A percentile compares a stretch with the other conserved stretches of the same genome.
These are phyloP conservation scores for Eleusine indica DNA, from an alignment of 176 grass and related monocot genomes.

Conservation along the genomic window DNA sequence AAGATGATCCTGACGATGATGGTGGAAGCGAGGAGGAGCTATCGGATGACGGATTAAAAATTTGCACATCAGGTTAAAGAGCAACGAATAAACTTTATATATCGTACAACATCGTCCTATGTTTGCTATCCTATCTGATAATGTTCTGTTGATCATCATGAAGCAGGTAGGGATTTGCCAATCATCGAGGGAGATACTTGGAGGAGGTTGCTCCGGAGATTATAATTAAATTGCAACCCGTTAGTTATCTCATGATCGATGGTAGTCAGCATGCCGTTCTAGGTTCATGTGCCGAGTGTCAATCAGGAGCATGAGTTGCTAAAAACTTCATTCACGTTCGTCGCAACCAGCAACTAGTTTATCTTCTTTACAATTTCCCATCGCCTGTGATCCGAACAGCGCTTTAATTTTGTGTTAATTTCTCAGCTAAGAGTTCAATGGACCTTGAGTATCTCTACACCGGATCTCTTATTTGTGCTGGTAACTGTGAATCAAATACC, in stretches of 20 bases:
- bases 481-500: neutral
- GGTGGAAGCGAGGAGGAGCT: conserved; percentile 42
- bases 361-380: neutral
- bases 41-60: conserved; percentile 24
- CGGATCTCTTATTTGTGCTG: neutral
- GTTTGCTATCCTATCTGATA: neutral
- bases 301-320: neutral
- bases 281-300: neutral
- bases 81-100: neutral
- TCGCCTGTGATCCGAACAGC: neutral
- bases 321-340: neutral
- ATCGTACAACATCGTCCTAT: neutral
- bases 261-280: conserved; percentile 13
- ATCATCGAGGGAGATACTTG: conserved; percentile 46
- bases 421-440: neutral
- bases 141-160: conserved; percentile 22
- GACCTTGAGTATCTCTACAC: neutral
- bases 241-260: conserved; percentile 32
- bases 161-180: conserved; percentile 41
- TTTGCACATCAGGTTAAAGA: conserved; percentile 40
- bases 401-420: neutral
- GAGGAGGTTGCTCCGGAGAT: conserved; percentile 22
- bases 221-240: neutral
- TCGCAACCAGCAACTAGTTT: no score
- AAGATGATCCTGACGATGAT: neutral